Conservation (phyloP, 305 asterid genomes). For the Fraxinus latifolia region DNA sequence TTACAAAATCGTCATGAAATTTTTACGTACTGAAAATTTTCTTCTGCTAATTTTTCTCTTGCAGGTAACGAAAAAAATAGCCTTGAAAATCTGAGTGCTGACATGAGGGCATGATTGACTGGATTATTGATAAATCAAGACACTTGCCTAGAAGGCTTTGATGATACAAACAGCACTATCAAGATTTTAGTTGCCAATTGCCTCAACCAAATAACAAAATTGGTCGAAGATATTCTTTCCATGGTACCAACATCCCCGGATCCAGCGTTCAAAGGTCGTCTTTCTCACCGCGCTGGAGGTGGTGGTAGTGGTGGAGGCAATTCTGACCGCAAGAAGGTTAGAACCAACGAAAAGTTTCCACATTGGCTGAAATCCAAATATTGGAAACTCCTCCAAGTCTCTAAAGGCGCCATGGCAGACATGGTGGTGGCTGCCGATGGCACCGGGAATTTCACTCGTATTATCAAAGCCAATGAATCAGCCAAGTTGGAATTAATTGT, state of each 20-base stretch:
- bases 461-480: too few species aligned
- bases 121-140: conserved; percentile 73
- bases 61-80: conserved; percentile 23
- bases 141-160: conserved; percentile 83
- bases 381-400: conserved; percentile 49
- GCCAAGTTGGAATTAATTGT: too few species aligned
- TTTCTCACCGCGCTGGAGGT: neutral
- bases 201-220: conserved; percentile 47
- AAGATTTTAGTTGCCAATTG: conserved; percentile 37
- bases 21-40: neutral
- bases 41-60: neutral
- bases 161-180: conserved; percentile 48
- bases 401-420: conserved; percentile 29
- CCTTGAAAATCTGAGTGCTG: conserved; percentile 35
- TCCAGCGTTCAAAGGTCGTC: neutral
- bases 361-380: conserved; percentile 48
- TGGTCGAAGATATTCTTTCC: conserved; percentile 43
- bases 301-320: neutral
- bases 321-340: conserved; percentile 31
- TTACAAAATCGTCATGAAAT: neutral
- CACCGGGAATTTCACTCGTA: conserved; percentile 45
- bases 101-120: conserved; percentile 68
- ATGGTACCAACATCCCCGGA: conserved; percentile 39
- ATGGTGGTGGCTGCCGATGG: conserved; percentile 74
- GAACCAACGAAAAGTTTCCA: conserved; percentile 30